Evolutionary conservation across 2,329 filamentous ascomycete species (phyloP), one percentile per base, ranked within the genome.

Genomic region (Dendrostoma leiphaemia): DNA sequence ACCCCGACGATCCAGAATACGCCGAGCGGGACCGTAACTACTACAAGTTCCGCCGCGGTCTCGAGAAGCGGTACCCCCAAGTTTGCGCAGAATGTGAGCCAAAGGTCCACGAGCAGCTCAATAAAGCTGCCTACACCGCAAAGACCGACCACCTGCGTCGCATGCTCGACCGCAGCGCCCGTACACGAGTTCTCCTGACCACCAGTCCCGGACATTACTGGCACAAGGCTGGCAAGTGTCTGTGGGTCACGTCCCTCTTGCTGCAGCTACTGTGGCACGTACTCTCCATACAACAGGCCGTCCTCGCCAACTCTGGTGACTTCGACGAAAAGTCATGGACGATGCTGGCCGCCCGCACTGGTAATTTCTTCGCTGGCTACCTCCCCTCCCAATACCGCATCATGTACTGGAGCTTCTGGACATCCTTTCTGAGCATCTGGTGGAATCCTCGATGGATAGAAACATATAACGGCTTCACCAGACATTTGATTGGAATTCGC

Each of bases 31-130:
- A 91, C 67, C 79, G 78, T 51, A 80, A 81, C 46, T 88, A 89
- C 62, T 86, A 85, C 60, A 77, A 79, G 32, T 96, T 89, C 68
- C 85, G 86, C 58, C 79, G 77, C 58, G 79, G 85, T 48, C 77
- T 97, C 17, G 92, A 97, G 72, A 78, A 84, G 63, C 82, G 88
- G 47, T 97, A 97, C 66, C 94, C 94, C 0, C 91, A 94, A 65
- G 87, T 96, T 55, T 99, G 94, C 73, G 81, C 81, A 59, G 77
- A 83, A 43, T 99, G 94, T 70, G 88, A 89, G 59, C 88, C 86
- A 6, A 83, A 77, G 57, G 92, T 93, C 21, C 82, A 87, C 59
- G 74, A 80, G 32, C 81, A 85, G 57, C 84, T 97, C 49, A 79
- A 82, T 21, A 77, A 84, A 61, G 85, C 90, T 0, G 86, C 83